Percentiles rank a stretch among this genome's conserved stretches.
Evolutionary conservation across 805 yeast genomes (phyloP).

Genomic region (Kazachstania viticola): DNA sequence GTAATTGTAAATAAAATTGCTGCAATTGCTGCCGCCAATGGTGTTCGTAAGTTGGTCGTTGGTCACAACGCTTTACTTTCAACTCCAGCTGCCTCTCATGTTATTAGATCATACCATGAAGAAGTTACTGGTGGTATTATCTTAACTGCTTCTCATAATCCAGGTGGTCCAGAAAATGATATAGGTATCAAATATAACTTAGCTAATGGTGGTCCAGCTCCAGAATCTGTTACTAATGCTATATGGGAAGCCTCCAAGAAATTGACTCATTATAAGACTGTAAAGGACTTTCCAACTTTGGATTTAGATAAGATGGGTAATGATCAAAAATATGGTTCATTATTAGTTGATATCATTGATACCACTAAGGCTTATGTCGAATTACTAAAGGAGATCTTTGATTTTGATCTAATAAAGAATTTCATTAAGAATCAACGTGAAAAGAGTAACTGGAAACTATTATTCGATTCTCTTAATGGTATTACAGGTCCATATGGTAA

Average conservation of each 20-base stretch:
- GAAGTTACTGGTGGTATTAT: constrained; percentile 89
- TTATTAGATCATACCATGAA: constrained; percentile 55
- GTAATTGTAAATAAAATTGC: constrained; percentile 72
- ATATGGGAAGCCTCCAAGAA: constrained; percentile 61
- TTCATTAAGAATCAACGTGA: constrained; percentile 45
- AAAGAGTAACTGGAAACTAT: constrained; percentile 50
- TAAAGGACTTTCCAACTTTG: constrained; percentile 47
- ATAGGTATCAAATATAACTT: constrained; percentile 93
- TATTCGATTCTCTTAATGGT: constrained; percentile 88
- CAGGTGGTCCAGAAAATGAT: constrained; percentile 90
- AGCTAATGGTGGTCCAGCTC: constrained; percentile 97
- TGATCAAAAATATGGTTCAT: constrained; percentile 36
- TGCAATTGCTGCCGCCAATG: constrained; percentile 81
- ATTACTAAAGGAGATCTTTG: constrained; percentile 77
- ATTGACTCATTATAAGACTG: constrained; percentile 49
- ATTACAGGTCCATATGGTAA: constrained; percentile 95
- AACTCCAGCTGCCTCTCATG: constrained; percentile 94
- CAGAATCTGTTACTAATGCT: constrained; percentile 83
- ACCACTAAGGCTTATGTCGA: constrained; percentile 67
- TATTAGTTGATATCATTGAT: constrained; percentile 74
- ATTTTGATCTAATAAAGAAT: constrained; percentile 64
- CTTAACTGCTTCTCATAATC: constrained; percentile 92
- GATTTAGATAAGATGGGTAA: constrained; percentile 52
- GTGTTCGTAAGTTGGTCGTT: constrained; percentile 70
- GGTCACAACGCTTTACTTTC: constrained; percentile 85